Base-by-base conservation (phyloP, 441 rosid species). In the Arabidopsis hybrid region DNA sequence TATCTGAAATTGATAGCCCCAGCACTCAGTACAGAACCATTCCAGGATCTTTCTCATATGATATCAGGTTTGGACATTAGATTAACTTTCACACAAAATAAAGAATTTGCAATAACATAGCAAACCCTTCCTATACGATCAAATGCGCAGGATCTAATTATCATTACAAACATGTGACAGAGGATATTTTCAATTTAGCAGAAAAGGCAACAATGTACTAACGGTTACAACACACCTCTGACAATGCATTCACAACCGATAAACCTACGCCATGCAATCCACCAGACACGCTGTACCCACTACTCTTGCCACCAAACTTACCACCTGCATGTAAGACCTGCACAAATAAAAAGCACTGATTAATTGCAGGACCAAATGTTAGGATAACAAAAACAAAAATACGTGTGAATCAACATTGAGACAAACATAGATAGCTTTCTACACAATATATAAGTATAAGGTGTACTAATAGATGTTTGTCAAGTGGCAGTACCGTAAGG, bases 261-360 rank as follows among this genome's bases (percentile, higher is more conserved):
- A 95, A 88, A 71, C 99, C 99, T 56, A 95, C 99, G 72, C 99
- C 99, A 61, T 95, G 98, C 74, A 95, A 75, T 72, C 99, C 99
- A 67, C 99, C 99, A 68, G 99, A 95, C 59, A 95, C 97, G 66
- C 82, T 90, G 71, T 95, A 95, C 31, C 99, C 99, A 59, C 98
- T 93, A 73, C 92, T 90, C 69, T 89, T 82, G 63, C 99, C 99
- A 62, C 98, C 99, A 90, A 93, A 95, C 78, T 95, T 95, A 47
- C 98, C 98, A 49, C 98, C 98, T 66, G 99, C 99, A 73, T 95
- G 99, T 81, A 95, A 82, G 78, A 93, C 86, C 99, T 95, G 86
- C 80, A 79, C n/a, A 76, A 47, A 68, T 21, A 80, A 34, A 31
- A 35, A 51, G 51, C 10, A 76, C 8, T 1, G 35, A 14, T 69